Percentiles rank a stretch among this genome's conserved stretches.
Conservation (phyloP, 805 yeast genomes). For the Myxozyma monticola region DNA sequence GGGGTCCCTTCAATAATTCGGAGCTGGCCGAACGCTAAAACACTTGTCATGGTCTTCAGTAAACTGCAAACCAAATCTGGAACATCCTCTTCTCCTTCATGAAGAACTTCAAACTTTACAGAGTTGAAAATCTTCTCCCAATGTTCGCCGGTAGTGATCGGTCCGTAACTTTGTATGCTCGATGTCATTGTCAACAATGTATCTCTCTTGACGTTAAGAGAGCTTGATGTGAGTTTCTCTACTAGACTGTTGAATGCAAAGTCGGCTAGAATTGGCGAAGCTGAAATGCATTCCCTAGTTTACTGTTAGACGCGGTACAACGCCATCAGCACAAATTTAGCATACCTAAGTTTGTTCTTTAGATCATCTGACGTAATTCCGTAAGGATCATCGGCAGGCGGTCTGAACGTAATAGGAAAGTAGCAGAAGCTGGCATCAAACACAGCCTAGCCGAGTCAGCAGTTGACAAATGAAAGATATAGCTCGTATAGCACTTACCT, state of each 20-base stretch:
- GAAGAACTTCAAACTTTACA: conserved; percentile 82
- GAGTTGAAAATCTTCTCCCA: conserved; percentile 87
- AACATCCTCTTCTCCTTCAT: conserved; percentile 60
- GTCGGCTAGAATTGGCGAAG: conserved; percentile 61
- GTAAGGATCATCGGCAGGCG: conserved; percentile 85
- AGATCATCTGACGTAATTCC: conserved; percentile 74
- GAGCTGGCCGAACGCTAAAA: conserved; percentile 34
- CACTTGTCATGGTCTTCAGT: conserved; percentile 46
- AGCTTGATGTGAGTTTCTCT: conserved; percentile 76
- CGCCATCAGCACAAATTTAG: not conserved
- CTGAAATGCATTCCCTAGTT: conserved; percentile 57
- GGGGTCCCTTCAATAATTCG: conserved; percentile 35
- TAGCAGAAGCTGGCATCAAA: conserved; percentile 92
- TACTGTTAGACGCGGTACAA: not conserved
- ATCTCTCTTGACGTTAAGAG: conserved; percentile 69
- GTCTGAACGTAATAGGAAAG: conserved; percentile 88
- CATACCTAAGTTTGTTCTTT: conserved; percentile 50
- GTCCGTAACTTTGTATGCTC: conserved; percentile 56
- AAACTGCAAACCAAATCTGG: conserved; percentile 46
- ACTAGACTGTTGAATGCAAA: conserved; percentile 76
- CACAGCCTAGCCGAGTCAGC: conserved; percentile 46
- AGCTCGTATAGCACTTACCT: not conserved
- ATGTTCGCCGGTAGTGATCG: conserved; percentile 51
- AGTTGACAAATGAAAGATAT: not conserved
- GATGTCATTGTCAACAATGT: conserved; percentile 60